These are phyloP conservation scores for Hyphopichia khmerensis DNA, from an alignment of 1,139 yeast genomes.

Conservation along the genomic window DNA sequence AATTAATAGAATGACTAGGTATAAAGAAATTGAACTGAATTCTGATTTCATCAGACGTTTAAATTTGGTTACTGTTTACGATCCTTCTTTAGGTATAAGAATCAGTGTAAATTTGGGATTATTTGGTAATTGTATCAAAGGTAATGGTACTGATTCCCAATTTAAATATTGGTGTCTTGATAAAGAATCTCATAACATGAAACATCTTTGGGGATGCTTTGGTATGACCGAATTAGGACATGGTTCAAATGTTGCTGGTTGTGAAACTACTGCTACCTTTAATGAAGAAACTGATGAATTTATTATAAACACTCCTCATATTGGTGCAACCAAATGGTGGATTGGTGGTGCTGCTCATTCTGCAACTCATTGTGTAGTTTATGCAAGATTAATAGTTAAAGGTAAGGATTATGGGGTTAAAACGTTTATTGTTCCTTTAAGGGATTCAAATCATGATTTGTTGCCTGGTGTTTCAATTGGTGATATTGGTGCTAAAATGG, in stretches of 20 bases:
- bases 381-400: constrained; percentile 30
- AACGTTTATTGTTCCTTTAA: constrained; percentile 33
- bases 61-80: constrained; percentile 22
- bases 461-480: constrained; percentile 33
- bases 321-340: constrained; percentile 40
- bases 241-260: constrained; percentile 33
- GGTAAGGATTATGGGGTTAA: constrained; percentile 35
- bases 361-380: constrained; percentile 29
- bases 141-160: constrained; percentile 30
- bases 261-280: constrained; percentile 35
- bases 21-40: constrained; percentile 26
- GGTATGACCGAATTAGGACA: constrained; percentile 38
- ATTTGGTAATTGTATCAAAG: constrained; percentile 29
- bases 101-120: constrained; percentile 30
- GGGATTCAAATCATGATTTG: constrained; percentile 31
- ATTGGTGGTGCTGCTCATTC: constrained; percentile 38
- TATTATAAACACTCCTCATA: constrained; percentile 32
- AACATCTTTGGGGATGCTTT: constrained; percentile 31
- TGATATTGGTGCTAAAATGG: constrained; percentile 37
- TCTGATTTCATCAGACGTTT: constrained; percentile 28
- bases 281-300: constrained; percentile 29
- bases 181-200: constrained; percentile 52
- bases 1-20: constrained; percentile 26
- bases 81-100: constrained; percentile 30
- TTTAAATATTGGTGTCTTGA: constrained; percentile 44